Evolutionary conservation across 768 basidiomycete species (phyloP).

Genomic region (Pilatotrama ljubarskyi): DNA sequence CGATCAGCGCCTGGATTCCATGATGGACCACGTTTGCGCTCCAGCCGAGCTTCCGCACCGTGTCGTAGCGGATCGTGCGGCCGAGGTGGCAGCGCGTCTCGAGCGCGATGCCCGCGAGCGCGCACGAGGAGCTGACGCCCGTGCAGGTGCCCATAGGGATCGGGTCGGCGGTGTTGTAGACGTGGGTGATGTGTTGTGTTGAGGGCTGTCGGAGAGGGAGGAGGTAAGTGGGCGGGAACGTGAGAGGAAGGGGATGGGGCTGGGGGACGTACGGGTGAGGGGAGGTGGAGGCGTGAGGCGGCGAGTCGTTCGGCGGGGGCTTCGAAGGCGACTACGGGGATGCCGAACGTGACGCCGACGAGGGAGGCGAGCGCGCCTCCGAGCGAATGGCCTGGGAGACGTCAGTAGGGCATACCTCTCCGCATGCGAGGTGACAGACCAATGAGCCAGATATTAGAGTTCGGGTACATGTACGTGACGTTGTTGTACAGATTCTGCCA

Average conservation of each 20-base stretch:
- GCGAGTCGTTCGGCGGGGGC: conserved; percentile 61
- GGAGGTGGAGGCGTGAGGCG: conserved; percentile 71
- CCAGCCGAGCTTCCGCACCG: conserved; percentile 81
- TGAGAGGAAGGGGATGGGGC: neutral
- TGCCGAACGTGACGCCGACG: conserved; percentile 88
- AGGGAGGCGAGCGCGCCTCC: conserved; percentile 87
- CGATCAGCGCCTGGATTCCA: conserved; percentile 66
- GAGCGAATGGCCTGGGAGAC: conserved; percentile 59
- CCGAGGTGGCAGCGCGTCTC: conserved; percentile 89
- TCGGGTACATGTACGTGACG: conserved; percentile 86
- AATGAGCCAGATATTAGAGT: conserved; percentile 85
- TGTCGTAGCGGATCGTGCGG: conserved; percentile 80
- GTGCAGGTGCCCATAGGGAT: conserved; percentile 85
- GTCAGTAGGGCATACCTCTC: neutral
- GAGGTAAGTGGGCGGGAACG: neutral
- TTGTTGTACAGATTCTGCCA: conserved; percentile 89
- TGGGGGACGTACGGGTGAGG: conserved; percentile 64
- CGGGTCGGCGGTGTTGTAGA: conserved; percentile 94
- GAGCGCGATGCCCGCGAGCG: conserved; percentile 83
- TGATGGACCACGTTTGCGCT: conserved; percentile 73
- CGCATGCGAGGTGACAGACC: conserved; percentile 39
- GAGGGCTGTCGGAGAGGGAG: conserved; percentile 50
- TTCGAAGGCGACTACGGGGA: conserved; percentile 89
- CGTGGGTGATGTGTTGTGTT: conserved; percentile 75
- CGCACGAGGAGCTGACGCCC: conserved; percentile 75